These are phyloP conservation scores for Litchi chinensis DNA, from an alignment of 345 rosid genomes.

Conservation along the genomic window DNA sequence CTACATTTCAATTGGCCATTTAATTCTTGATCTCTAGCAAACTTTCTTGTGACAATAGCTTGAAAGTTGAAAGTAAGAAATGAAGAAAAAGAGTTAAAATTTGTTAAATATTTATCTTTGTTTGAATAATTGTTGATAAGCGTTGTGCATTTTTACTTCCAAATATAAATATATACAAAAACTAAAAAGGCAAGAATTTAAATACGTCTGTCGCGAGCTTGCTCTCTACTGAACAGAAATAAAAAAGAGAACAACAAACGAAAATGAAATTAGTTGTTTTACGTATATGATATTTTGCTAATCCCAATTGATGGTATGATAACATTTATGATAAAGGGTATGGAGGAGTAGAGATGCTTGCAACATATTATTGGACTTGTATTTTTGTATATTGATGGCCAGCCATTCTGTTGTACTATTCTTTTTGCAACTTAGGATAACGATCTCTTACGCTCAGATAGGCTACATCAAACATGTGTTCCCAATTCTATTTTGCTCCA, in stretches of 20 bases:
- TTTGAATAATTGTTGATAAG: not conserved
- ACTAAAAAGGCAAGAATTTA: not conserved
- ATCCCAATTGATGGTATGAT: not conserved
- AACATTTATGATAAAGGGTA: not conserved
- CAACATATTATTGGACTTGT: not conserved
- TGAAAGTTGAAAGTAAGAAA: not conserved
- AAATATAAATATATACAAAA: not conserved
- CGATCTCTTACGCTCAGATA: not conserved
- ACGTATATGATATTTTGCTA: not conserved
- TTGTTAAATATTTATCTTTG: not conserved
- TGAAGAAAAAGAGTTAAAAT: not conserved
- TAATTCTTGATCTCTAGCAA: not conserved
- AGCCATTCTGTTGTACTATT: not conserved
- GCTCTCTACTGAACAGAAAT: not conserved
- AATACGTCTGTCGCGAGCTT: not conserved
- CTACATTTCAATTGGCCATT: not conserved
- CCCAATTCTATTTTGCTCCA: too few species aligned
- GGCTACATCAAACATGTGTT: not conserved
- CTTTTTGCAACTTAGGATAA: not conserved
- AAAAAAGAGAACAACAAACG: not conserved
- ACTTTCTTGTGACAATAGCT: not conserved
- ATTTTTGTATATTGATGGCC: not conserved
- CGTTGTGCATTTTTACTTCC: not conserved
- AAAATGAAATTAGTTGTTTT: not conserved
- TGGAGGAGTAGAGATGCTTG: not conserved